These are phyloP conservation scores for Solanum etuberosum DNA, from an alignment of 257 asterid genomes.

Conservation along the genomic window DNA sequence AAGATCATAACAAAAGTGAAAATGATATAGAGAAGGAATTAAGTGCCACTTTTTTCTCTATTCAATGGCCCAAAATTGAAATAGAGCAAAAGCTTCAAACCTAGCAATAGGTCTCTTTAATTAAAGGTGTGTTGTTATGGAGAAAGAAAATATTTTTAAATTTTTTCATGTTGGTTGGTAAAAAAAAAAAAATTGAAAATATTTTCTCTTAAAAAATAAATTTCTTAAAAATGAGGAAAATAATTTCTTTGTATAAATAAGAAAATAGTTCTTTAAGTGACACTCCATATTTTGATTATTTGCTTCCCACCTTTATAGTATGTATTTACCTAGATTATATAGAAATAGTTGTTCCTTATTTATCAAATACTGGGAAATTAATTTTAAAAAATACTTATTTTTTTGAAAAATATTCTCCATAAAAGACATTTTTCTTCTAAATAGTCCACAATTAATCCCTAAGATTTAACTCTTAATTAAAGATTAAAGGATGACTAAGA, in stretches of 20 bases:
- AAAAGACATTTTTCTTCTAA: background rate
- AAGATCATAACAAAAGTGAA: background rate
- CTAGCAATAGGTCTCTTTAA: background rate
- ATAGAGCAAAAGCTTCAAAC: background rate
- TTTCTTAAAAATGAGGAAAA: background rate
- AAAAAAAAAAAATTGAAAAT: background rate
- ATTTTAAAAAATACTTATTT: background rate
- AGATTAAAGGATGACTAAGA: background rate
- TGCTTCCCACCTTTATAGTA: background rate
- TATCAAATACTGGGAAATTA: background rate
- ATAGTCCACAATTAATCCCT: background rate
- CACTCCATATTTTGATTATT: background rate
- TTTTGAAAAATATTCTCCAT: background rate
- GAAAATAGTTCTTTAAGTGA: background rate
- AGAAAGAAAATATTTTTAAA: background rate
- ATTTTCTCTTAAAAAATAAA: background rate
- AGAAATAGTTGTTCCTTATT: background rate
- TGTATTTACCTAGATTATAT: background rate
- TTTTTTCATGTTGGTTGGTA: background rate
- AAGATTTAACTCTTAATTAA: background rate
- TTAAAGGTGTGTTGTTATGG: background rate
- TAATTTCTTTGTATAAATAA: background rate
- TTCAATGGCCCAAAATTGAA: background rate
- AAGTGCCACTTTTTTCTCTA: background rate
- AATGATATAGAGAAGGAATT: background rate